Conservation (phyloP, 2,329 filamentous ascomycete genomes). For the Trichophyton equinum region DNA sequence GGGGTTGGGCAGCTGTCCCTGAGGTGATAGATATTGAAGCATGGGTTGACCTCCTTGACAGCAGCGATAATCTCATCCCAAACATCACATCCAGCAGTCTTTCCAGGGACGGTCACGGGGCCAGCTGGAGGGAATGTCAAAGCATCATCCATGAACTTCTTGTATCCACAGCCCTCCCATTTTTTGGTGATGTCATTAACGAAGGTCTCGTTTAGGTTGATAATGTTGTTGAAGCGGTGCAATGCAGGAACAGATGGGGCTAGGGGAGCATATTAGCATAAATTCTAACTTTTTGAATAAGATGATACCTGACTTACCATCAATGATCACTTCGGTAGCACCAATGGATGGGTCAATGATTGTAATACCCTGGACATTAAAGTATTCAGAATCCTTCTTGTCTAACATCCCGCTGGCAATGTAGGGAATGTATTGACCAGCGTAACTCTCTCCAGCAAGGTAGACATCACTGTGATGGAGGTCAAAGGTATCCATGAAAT, state of each 20-base stretch:
- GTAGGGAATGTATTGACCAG: conserved; percentile 56
- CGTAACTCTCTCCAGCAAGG: conserved; percentile 60
- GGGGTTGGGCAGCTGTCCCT: conserved; percentile 56
- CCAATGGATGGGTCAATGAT: conserved; percentile 62
- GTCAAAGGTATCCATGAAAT: conserved; percentile 58
- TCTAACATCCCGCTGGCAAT: conserved; percentile 62
- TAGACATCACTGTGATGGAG: conserved; percentile 57
- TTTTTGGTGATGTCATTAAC: conserved; percentile 28
- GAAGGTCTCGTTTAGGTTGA: conserved; percentile 35
- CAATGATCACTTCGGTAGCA: neutral
- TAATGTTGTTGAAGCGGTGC: conserved; percentile 30
- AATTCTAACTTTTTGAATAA: neutral
- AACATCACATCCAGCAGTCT: conserved; percentile 42
- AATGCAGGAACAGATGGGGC: conserved; percentile 31
- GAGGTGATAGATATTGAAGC: conserved; percentile 66
- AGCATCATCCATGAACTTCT: conserved; percentile 34
- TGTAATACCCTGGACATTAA: conserved; percentile 54
- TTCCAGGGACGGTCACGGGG: conserved; percentile 40
- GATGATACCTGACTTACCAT: neutral
- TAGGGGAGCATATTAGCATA: conserved; percentile 6
- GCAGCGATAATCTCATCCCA: conserved; percentile 46
- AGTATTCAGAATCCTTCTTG: conserved; percentile 52
- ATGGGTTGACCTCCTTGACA: conserved; percentile 52
- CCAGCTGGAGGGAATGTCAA: conserved; percentile 56
- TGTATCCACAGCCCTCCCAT: conserved; percentile 36